Evolutionary conservation across 2,329 filamentous ascomycete genomes (phyloP), one percentile per base, ranked within the genome.

Genomic region (Fusarium subtropicale): DNA sequence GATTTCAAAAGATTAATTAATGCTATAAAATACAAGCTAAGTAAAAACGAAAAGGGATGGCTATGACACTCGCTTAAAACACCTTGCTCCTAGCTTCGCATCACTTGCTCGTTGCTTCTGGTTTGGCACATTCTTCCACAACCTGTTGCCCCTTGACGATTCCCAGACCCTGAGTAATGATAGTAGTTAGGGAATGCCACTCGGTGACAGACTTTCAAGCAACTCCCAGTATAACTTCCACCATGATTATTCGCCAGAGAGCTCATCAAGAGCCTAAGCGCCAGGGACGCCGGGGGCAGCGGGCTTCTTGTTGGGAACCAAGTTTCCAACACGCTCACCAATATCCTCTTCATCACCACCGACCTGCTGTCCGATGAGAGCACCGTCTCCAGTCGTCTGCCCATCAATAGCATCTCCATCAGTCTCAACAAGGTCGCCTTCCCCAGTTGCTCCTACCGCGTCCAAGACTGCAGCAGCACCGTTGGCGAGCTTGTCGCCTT

Each of bases 381-480:
- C 16, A 9, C 12, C 57, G 13, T 60, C 54, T 0, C 46, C 34
- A 7, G 57, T 59, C 0, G 48, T 16, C n/a, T 60, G 58, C 10
- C 55, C 58, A 18, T 60, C 55, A 13, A 60, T 15, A 12, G 39
- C n/a, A 36, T 51, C 58, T 4, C 55, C 44, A 22, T 60, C 24
- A 0, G 54, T 60, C 13, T 60, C 2, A 4, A 31, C 8, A 10
- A 60, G 20, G 1, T 36, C 36, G 1, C 6, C 30, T 8, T 39
- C 57, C 6, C 33, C 45, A 8, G 13, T 47, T 1, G 42, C n/a
- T 1, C 42, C 55, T 1, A 20, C 7, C 0, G 55, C n/a, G 4
- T 59, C 6, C 1, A 18, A 7, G 22, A 59, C 30, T 4, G 10
- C 24, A 16, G 54, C 30, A 0, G 2, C 16, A 4, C 57, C 42